phyloP scores from a whole-genome alignment of 2,329 filamentous ascomycete genomes.

The Colletotrichum sidae region DNA sequence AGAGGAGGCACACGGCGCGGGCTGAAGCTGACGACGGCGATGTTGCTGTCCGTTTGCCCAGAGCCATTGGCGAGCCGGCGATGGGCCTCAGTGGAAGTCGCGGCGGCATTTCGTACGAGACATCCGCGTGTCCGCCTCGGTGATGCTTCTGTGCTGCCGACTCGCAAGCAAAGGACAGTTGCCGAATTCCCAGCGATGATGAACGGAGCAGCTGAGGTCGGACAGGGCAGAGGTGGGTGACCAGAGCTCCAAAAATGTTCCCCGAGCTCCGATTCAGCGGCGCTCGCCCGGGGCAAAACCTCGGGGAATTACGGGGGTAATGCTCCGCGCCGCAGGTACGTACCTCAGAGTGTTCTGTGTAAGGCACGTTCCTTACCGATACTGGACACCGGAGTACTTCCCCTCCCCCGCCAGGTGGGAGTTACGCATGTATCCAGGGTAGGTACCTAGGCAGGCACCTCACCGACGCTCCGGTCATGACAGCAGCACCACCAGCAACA shows the following conservation, averaged over 20 bases:
- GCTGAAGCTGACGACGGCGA: neutral
- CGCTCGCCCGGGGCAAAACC: slow-evolving; percentile 25
- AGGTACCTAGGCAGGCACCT: too few relatives aligned
- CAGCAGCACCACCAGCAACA: too few relatives aligned
- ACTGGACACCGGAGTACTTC: too few relatives aligned
- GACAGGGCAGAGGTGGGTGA: slow-evolving; percentile 5
- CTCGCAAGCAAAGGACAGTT: neutral
- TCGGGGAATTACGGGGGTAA: slow-evolving; percentile 21
- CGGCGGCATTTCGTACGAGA: slow-evolving; percentile 42
- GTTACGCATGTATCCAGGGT: too few relatives aligned
- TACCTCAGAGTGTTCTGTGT: neutral
- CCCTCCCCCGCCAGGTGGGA: too few relatives aligned
- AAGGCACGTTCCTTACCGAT: too few relatives aligned
- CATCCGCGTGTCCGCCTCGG: neutral
- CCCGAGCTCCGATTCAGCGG: slow-evolving; percentile 21
- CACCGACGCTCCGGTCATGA: too few relatives aligned
- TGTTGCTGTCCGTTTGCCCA: slow-evolving; percentile 27
- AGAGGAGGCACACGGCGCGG: slow-evolving; percentile 37
- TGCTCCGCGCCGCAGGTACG: neutral
- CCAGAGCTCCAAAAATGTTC: slow-evolving; percentile 32
- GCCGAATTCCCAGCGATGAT: neutral
- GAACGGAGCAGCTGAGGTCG: slow-evolving; percentile 12
- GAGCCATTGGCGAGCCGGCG: slow-evolving; percentile 37
- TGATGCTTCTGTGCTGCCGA: neutral
- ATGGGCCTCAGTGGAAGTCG: slow-evolving; percentile 45